Evolutionary conservation across 2,329 filamentous ascomycete genomes (phyloP), one percentile per base, ranked within the genome.

Genomic region (Periconia sp.): DNA sequence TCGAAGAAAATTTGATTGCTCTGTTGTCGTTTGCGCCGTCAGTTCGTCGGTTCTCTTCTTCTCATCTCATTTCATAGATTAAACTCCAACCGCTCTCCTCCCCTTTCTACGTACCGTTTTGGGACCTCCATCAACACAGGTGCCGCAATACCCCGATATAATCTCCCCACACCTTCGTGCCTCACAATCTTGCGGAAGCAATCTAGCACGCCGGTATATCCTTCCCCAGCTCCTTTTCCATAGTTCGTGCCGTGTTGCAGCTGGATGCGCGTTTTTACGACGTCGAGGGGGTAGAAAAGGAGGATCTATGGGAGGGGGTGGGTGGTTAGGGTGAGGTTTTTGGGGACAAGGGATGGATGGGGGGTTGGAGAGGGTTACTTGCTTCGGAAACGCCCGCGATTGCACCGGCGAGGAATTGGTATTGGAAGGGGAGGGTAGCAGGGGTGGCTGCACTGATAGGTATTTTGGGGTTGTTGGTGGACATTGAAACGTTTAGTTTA

Each of bases 121-220:
- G 66, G 66, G 0, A 69, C 64, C 49, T 70, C 66, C 66, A 70
- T 70, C 50, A 70, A 46, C 35, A 70, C 68, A 1, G 66, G 66
- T 9, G 66, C 66, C 6, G 65, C 66, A n/a, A 68, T 70, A 9
- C 66, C 66, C 11, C 66, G 61, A 49, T 70, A 68, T 15, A 70
- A 41, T 40, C 60, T 57, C 18, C 58, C 49, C 6, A 53, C 57
- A 17, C 63, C 65, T 53, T 70, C 66, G 52, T 64, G 60, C 33
- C 45, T 47, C 2, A 65, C 50, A 18, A 70, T 70, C 53, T 70
- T 68, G 11, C 59, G 55, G 19, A 68, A 70, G 40, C 65, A 68
- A 37, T 70, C 66, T 17, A 66, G 15, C 3, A 68, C 64, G 1
- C 66, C 65, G n/a, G 44, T 63, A 42, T 70, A 70, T 0, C 62